Evolutionary conservation across 2,329 filamentous ascomycete genomes (phyloP), one percentile per base, ranked within the genome.

Genomic region (Septoria linicola): DNA sequence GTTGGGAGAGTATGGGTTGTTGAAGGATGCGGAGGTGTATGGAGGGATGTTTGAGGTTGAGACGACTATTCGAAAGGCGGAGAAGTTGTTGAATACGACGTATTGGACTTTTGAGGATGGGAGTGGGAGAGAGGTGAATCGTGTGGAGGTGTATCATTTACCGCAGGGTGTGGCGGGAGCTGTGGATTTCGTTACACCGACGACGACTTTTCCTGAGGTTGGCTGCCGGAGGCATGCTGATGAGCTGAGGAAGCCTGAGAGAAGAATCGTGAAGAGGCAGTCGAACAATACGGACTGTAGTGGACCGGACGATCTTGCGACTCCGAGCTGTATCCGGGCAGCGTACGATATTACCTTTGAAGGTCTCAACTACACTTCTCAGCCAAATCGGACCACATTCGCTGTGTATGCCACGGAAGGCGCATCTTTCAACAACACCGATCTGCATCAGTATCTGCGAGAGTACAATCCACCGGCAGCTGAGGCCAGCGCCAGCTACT

Each of bases 321-420:
- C 58, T 2, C 61, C 61, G 7, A 37, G 49, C 4, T 62, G 61
- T 14, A 57, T 63, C 32, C 44, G 58, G 13, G 35, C 51, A 34
- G 47, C 57, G n/a, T 63, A 62, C 36, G 50, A 53, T n/a, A 62
- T 63, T 43, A 43, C 16, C 3, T 53, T 53, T 17, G 50, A 53
- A 13, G 50, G 50, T 8, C 8, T 53, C 40, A 53, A 57, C 23
- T 60, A 62, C 34, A 61, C 53, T 1, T 32, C 55, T 13, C 47
- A 57, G 23, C 58, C 61, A 5, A 56, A 61, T 14, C 55, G 61
- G 1, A 60, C 57, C 16, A 63, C 49, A 4, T 63, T 62, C 43
- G 59, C 56, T 2, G 53, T 63, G 13, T 63, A 61, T 27, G 61
- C 55, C 4, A 63, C 59, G 2, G 61, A 63, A 53, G 53, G 54